Base-by-base conservation (phyloP, 176 grass and related monocot species). In the Panicum miliaceum region DNA sequence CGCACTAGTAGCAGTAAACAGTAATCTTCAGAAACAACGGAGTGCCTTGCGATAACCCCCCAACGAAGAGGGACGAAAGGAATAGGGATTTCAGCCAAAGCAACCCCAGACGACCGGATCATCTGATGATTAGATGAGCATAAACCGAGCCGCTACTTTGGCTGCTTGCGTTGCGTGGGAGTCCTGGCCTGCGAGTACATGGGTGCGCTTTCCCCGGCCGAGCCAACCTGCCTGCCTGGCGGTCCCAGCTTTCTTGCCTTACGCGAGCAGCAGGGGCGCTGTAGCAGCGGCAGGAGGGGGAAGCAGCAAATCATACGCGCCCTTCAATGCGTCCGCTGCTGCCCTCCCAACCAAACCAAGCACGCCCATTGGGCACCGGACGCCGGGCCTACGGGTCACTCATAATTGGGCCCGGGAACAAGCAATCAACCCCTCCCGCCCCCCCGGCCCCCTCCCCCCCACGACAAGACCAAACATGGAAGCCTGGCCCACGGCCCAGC, bases 391-490 rank as follows among this genome's bases (percentile, higher is more conserved):
- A 45, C 59, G 50, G 8, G 25, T 47, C 83, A 85, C 64, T 69
- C 63, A 36, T 78, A 36, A 61, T 32, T 53, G 65, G 65, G 57
- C 88, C 67, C 73, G 59, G 65, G 3, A 81, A n/a, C 11, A 54
- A 50, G 79, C 73, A 78, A 83, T 86, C 73, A 83, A 38, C 65
- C 10, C 2, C 5, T 1, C 2, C 48, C 79, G 58, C 35, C 79
- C 2, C 5, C 7, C 2, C 48, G 84, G 58, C 35, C 79, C 84
- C 51, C 54, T n/a, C n/a, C 37, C 5, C 5, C 0, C 0, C 11
- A 80, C 11, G 84, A 90, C 81, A 84, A 45, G 89, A 90, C 84
- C 75, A 12, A 84, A 84, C 89, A 84, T 86, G 56, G 89, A 80
- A 53, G 41, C 29, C 13, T 54, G 41, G 61, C 79, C 80, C n/a